Conservation (phyloP, 1,284 basidiomycete species). For the Papiliotrema fonsecae region DNA sequence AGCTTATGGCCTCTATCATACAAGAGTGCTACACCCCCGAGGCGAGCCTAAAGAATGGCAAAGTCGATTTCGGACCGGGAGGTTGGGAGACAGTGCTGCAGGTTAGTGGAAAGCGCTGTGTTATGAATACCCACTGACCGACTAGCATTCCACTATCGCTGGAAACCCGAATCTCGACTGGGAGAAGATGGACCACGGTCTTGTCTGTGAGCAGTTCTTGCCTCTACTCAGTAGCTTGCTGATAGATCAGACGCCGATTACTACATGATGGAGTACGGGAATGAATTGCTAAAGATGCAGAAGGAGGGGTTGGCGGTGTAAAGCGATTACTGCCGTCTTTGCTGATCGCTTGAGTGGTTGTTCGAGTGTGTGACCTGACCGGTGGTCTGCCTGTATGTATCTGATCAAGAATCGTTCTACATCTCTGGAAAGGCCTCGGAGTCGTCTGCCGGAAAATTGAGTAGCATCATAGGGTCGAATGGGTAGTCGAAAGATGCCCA, state of each 20-base stretch:
- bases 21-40: slow-evolving; percentile 20
- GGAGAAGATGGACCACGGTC: slow-evolving; percentile 31
- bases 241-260: slow-evolving; percentile 34
- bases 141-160: slow-evolving; percentile 37
- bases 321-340: no score
- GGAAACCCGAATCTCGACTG: slow-evolving; percentile 22
- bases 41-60: slow-evolving; percentile 20
- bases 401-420: no score
- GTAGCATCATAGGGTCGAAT: no score
- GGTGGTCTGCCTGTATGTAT: no score
- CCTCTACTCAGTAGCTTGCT: background rate
- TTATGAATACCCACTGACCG: background rate
- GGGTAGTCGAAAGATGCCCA: no score
- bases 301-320: no score
- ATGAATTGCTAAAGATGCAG: slow-evolving; percentile 35
- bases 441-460: no score
- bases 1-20: slow-evolving; percentile 22
- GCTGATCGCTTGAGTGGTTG: no score
- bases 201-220: slow-evolving; percentile 26
- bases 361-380: no score
- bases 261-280: slow-evolving; percentile 36
- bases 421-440: no score
- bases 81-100: slow-evolving; percentile 38
- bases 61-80: slow-evolving; percentile 32
- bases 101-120: slow-evolving; percentile 2